Evolutionary conservation across 306 rosid genomes (phyloP).

Genomic region (Vachellia collinsii): DNA sequence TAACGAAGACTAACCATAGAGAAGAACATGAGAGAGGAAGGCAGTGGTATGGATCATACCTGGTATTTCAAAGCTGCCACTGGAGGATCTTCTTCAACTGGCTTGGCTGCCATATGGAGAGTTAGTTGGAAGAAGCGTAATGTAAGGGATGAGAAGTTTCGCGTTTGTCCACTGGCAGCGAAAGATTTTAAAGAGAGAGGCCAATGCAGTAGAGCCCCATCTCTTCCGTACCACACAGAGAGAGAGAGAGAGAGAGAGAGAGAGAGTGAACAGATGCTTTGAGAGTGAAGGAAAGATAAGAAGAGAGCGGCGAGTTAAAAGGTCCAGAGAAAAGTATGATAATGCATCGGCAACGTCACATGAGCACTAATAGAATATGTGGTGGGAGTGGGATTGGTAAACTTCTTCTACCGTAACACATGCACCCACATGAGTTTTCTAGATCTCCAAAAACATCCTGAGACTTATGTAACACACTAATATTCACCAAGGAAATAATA

Average conservation of each 20-base stretch:
- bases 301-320: conserved; percentile 32
- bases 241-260: background rate
- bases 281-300: conserved; percentile 33
- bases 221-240: background rate
- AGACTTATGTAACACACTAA: background rate
- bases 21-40: background rate
- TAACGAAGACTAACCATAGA: background rate
- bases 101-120: conserved; percentile 49
- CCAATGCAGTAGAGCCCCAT: background rate
- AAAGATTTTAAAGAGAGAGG: conserved; percentile 17
- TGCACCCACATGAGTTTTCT: background rate
- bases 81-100: conserved; percentile 47
- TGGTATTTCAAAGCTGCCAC: conserved; percentile 49
- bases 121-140: conserved; percentile 27
- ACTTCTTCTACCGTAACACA: background rate
- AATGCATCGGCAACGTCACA: conserved; percentile 48
- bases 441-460: background rate
- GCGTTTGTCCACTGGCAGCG: background rate
- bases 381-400: background rate
- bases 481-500: background rate
- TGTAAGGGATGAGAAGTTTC: background rate
- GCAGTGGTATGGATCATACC: conserved; percentile 28
- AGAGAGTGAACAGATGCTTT: background rate
- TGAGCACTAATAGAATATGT: conserved; percentile 20
- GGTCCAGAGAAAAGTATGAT: conserved; percentile 18